Evolutionary conservation across 75 land plant species (phyloP).

Genomic region (Pinus albicaulis): DNA sequence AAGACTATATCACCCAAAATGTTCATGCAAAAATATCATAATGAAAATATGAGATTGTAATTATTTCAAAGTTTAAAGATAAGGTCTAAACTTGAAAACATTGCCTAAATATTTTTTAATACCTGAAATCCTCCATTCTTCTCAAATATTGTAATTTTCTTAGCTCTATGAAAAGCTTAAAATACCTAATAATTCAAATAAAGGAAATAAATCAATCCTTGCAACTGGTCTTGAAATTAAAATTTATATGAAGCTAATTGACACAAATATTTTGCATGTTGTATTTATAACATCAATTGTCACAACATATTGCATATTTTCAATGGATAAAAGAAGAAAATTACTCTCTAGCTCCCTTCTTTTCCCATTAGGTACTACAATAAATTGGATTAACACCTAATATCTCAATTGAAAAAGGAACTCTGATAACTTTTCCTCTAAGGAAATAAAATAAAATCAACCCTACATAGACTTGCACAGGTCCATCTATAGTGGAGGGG

Average conservation of each 20-base stretch:
- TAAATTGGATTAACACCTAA: slow-evolving; percentile 12
- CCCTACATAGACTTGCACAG: slow-evolving; percentile 44
- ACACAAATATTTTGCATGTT: slow-evolving; percentile 23
- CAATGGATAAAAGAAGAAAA: slow-evolving; percentile 77
- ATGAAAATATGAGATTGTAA: not conserved
- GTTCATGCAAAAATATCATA: not conserved
- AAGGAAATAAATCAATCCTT: slow-evolving; percentile 3
- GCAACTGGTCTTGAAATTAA: slow-evolving; percentile 1
- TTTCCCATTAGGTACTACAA: slow-evolving; percentile 56
- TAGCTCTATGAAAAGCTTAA: slow-evolving; percentile 67
- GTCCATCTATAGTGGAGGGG: slow-evolving; percentile 72
- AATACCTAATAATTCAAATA: slow-evolving; percentile 48
- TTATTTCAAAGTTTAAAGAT: not conserved
- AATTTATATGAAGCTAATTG: not conserved
- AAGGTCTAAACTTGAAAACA: not conserved
- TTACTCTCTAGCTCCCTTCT: slow-evolving; percentile 76
- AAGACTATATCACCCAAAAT: not conserved
- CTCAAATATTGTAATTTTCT: slow-evolving; percentile 80
- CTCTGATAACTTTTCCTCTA: not conserved
- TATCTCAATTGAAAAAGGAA: not conserved
- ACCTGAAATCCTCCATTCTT: slow-evolving; percentile 77
- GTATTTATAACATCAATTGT: slow-evolving; percentile 67
- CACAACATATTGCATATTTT: slow-evolving; percentile 81
- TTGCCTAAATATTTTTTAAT: slow-evolving; percentile 68
- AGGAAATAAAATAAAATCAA: not conserved